Evolutionary conservation across 2,329 filamentous ascomycete species (phyloP), one percentile per base, ranked within the genome.

Genomic region (Amylocarpus encephaloides): DNA sequence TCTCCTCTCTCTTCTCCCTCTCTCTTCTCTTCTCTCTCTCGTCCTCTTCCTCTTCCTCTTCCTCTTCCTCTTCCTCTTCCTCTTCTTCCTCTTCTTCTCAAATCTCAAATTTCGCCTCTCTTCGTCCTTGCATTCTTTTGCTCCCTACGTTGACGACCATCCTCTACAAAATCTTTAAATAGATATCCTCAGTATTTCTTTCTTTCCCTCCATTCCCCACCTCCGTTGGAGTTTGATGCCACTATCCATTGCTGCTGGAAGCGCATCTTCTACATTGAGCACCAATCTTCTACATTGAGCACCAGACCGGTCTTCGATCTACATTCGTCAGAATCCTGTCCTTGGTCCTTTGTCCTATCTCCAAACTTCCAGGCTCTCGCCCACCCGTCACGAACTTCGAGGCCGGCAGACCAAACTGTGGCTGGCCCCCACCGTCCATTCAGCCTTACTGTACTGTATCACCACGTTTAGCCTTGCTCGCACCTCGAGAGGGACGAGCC

Each of bases 401-500:
- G 22, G 22, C 7, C 7, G 7, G 22, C 22, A 26, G 22, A 26
- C 22, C 22, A 16, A 36, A 36, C 5, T 19, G 7, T 18, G 38
- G 38, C 38, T 5, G 38, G n/a, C 13, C 38, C 16, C 16, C 32
- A 35, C 46, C 22, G 30, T 48, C 15, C 26, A 19, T 41, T 48
- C 45, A 48, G 45, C 45, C 45, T 48, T 22, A 47, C n/a, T n/a
- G n/a, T n/a, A n/a, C n/a, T n/a, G n/a, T n/a, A n/a, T 41, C 19
- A 22, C 35, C 35, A 30, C 15, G n/a, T 19, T 18, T 29, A 35
- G 29, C 43, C 43, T 48, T 19, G 42, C 47, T 59, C 52, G 52
- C 52, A 33, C 53, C 48, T 43, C 35, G 6, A 48, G 16, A 50
- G 48, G 51, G 35, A 47, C 58, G 46, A 49, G 47, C 42, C 18